Conservation (phyloP, 345 rosid genomes). For the Heritiera fomes region DNA sequence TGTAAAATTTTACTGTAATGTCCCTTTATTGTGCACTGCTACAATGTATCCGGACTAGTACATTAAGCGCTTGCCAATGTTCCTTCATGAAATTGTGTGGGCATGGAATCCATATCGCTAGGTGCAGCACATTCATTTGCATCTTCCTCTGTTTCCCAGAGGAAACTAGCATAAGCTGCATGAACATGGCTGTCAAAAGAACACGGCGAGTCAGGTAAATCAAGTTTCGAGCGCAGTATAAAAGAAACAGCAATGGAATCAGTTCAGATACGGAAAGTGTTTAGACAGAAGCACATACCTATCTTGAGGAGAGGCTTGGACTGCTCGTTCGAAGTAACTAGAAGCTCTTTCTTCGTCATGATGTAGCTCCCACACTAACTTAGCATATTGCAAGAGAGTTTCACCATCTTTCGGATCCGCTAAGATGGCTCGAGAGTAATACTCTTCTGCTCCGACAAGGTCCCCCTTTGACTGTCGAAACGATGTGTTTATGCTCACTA, state of each 20-base stretch:
- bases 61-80: slow-evolving; percentile 21
- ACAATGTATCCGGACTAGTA: background rate
- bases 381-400: slow-evolving; percentile 50
- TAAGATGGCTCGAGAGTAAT: slow-evolving; percentile 51
- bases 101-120: background rate
- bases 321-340: slow-evolving; percentile 48
- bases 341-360: slow-evolving; percentile 44
- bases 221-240: background rate
- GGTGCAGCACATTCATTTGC: slow-evolving; percentile 25
- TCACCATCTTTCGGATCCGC: slow-evolving; percentile 60
- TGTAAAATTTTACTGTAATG: background rate
- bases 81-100: slow-evolving; percentile 17
- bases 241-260: background rate
- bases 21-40: background rate
- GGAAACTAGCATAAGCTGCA: slow-evolving; percentile 63
- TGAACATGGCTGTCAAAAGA: slow-evolving; percentile 52
- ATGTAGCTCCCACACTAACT: slow-evolving; percentile 48
- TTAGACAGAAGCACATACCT: slow-evolving; percentile 23
- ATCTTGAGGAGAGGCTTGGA: slow-evolving; percentile 54
- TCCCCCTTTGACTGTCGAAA: slow-evolving; percentile 45
- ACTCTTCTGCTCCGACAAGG: slow-evolving; percentile 49
- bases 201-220: background rate
- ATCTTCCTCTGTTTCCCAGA: slow-evolving; percentile 58
- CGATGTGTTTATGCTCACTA: background rate
- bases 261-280: no score